Evolutionary conservation across 352 stramenopile species (phyloP), one percentile per base, ranked within the genome.

Genomic region (Globisporangium alternatum): DNA sequence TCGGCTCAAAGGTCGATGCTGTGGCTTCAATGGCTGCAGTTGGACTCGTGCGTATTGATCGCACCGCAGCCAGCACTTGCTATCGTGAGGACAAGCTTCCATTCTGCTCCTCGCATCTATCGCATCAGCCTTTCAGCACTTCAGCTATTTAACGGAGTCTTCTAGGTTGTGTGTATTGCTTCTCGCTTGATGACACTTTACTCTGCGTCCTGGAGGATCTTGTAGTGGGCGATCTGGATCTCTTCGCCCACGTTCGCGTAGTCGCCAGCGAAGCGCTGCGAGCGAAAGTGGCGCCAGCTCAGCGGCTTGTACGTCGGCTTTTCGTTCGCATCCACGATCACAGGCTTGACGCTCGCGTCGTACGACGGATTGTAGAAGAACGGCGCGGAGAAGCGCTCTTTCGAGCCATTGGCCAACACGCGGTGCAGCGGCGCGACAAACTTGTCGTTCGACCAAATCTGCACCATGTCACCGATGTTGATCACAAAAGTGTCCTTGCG

Each of bases 221-320:
- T 55, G 25, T 55, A 55, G 48, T 55, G 48, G 48, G 17, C 19
- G 25, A 97, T 97, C 78, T 98, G 91, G 63, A 97, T 92, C 62
- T 98, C 95, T n/a, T 89, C 75, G 25, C 95, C 95, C 28, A 92
- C 63, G 77, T 98, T 87, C 5, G 86, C 91, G 65, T 96, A 93
- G 74, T 98, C 90, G 48, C 95, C 92, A 33, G 89, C 83, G 79
- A 97, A 96, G 22, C 93, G 84, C 44, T 89, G 64, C 43, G 83
- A 74, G 47, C 90, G 81, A 69, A 95, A 98, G 57, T 97, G 91
- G 33, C 83, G 85, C 86, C 90, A 98, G 25, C 81, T 83, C n/a
- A 97, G 77, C 22, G 87, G 66, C 7, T 83, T 71, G 68, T 97
- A 98, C 33, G 70, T 75, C 0, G 80, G 62, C 54, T 63, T 68